Evolutionary conservation across 2,329 filamentous ascomycete genomes (phyloP), one percentile per base, ranked within the genome.

Genomic region (Coniochaeta sp.): DNA sequence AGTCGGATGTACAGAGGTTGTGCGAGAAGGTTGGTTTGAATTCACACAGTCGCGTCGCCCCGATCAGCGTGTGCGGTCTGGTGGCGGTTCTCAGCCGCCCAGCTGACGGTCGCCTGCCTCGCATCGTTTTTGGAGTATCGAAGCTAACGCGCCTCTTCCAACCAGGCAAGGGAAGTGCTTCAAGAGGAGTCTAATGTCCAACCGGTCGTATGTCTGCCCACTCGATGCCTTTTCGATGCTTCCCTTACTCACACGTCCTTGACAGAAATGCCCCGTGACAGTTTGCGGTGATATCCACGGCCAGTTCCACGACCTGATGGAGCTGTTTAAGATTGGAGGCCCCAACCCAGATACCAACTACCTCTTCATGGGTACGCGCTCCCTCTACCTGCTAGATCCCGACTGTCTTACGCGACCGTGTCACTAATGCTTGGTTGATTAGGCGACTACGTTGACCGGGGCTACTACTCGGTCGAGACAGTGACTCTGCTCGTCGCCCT

Each of bases 211-310:
- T 58, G 79, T 78, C 55, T 49, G 40, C 48, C 51, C n/a, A 7
- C 18, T 20, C 9, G 22, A n/a, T 35, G 38, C 42, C 7, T 16
- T 6, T 33, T 20, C 16, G 31, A 38, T 33, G 50, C 13, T 24
- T 6, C 22, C 16, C 32, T 28, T 59, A 55, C 67, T 70, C 61
- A 67, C 61, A 35, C 53, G 57, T 56, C 48, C 56, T 31, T 60
- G 53, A 51, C 61, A 91, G 87, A 96, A 96, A 92, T 97, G 92
- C 70, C 94, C 94, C 42, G 94, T 97, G 60, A 99, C 94, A 52
- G 94, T 99, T 56, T 97, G 94, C 71, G 94, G 94, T 69, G 94
- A 99, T 73, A 99, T 99, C 68, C 94, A 99, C 72, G 94, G 94
- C 60, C 94, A 99, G 73, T 97, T 97, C 71, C 92, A 97, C 72